Base-by-base conservation (phyloP, 2,329 filamentous ascomycete species). In the Epichloe gansuensis region DNA sequence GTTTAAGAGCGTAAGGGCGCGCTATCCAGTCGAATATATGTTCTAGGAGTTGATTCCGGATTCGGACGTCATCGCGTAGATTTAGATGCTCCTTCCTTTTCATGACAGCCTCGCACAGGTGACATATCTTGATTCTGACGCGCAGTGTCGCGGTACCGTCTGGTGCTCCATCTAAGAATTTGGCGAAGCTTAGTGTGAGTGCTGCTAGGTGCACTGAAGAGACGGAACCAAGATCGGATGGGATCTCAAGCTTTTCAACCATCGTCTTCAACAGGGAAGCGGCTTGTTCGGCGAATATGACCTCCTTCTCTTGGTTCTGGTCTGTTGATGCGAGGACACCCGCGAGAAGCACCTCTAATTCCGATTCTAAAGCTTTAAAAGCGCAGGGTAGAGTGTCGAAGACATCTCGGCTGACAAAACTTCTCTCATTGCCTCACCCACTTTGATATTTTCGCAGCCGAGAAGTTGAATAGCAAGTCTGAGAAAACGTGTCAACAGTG, bases 1-100 rank as follows among this genome's bases (percentile, higher is more conserved):
- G 69, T 17, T 46, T 50, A 0, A 77, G 74, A 17, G 78, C 77
- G 13, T 75, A 74, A 17, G 80, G 79, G 11, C 81, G 73, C 28
- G 81, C 76, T 58, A 86, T 84, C 83, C 83, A 86, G 54, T 79
- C 75, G 56, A 84, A 84, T 38, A 85, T 79, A 54, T 81, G 81
- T 61, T 85, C 82, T 11, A 86, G 69, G 13, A 86, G 69, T 60
- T 85, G 82, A 57, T 86, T 86, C 51, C 83, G 72, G 59, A 85
- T 83, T 31, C 81, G 77, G 41, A 86, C 79, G 62, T 86, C 83
- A 58, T 86, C 82, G 49, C 83, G 75, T 11, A 86, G 68, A 58
- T 85, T 86, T 43, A 86, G 67, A 49, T 85, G 77, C 59, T 86
- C 82, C 59, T 85, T 86, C 57, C 82, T 77, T 63, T 77, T 78